Evolutionary conservation across 257 asterid genomes (phyloP).

Genomic region (Solanum gracilifrons): DNA sequence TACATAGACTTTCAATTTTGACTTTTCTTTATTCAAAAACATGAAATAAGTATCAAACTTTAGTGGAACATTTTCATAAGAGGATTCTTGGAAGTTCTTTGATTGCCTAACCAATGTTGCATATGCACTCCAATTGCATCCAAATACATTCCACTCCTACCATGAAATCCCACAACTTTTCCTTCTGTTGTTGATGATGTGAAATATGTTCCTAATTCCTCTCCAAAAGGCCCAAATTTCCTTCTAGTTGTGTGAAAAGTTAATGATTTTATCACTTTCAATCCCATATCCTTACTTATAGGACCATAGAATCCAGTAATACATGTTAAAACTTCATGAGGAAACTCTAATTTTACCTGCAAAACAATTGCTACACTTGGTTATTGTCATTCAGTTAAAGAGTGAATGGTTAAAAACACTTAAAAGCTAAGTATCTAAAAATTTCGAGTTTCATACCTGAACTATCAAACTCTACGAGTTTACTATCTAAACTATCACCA

Average conservation of each 20-base stretch:
- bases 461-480: background rate
- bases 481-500: background rate
- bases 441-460: background rate
- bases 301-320: conserved; percentile 62
- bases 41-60: background rate
- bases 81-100: conserved; percentile 31
- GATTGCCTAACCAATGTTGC: conserved; percentile 86
- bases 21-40: background rate
- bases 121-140: conserved; percentile 85
- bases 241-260: conserved; percentile 49
- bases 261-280: conserved; percentile 47
- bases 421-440: no score
- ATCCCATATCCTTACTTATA: conserved; percentile 27
- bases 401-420: background rate
- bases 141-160: conserved; percentile 58
- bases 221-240: conserved; percentile 63
- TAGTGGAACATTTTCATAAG: conserved; percentile 36
- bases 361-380: background rate
- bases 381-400: background rate
- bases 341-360: conserved; percentile 64
- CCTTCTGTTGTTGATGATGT: conserved; percentile 66
- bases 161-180: conserved; percentile 81
- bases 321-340: conserved; percentile 60
- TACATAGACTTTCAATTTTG: background rate
- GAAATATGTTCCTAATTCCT: conserved; percentile 54